Conservation (phyloP, 108 stramenopile species). For the Stephanodiscus triporus region DNA sequence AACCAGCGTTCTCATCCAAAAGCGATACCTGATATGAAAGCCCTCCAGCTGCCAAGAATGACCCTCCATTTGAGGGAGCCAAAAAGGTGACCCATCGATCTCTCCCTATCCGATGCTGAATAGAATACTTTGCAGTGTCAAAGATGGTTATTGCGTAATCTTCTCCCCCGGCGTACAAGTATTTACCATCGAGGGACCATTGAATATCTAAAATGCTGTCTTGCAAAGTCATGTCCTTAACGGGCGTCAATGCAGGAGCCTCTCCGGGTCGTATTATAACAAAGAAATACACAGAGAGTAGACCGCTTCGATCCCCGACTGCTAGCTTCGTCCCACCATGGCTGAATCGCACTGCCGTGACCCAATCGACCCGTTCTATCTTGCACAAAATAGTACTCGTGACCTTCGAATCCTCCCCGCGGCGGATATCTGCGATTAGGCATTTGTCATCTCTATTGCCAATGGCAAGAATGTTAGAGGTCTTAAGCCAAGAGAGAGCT, state of each 20-base stretch:
- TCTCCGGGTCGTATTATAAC: constrained; percentile 23
- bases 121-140: constrained; percentile 55
- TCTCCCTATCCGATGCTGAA: constrained; percentile 55
- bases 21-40: constrained; percentile 62
- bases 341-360: constrained; percentile 66
- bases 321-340: constrained; percentile 60
- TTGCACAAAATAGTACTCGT: constrained; percentile 53
- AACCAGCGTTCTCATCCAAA: constrained; percentile 56
- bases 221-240: constrained; percentile 59
- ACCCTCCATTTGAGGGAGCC: constrained; percentile 56
- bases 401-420: constrained; percentile 29
- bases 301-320: constrained; percentile 60
- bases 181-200: constrained; percentile 70
- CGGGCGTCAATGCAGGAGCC: constrained; percentile 33
- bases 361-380: constrained; percentile 66
- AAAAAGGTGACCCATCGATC: constrained; percentile 75
- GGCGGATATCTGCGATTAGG: constrained; percentile 53
- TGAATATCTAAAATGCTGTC: constrained; percentile 66
- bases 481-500: constrained; percentile 57
- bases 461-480: constrained; percentile 63
- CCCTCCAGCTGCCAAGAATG: constrained; percentile 73
- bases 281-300: constrained; percentile 57
- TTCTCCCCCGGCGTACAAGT: constrained; percentile 70
- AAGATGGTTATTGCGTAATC: constrained; percentile 72
- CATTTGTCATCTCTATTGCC: constrained; percentile 65